Base-by-base conservation (phyloP, 2,329 filamentous ascomycete genomes). In the Aphanocladium album region DNA sequence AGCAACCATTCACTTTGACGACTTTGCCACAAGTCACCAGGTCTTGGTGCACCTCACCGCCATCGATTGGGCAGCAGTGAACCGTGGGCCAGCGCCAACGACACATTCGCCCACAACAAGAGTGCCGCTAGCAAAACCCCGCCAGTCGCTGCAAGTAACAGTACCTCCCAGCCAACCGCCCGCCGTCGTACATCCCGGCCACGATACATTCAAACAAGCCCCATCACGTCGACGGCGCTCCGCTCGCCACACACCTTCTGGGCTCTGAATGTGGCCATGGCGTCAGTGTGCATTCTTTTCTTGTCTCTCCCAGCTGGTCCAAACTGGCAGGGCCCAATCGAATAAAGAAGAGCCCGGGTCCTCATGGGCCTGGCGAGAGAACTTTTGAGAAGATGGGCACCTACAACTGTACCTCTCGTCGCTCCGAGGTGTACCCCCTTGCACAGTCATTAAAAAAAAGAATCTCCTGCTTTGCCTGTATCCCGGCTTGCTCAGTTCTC, bases 221-320 rank as follows among this genome's bases (percentile, higher is more conserved):
- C 33, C 50, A 33, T 47, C 39, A 54, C 21, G 57, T 54, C 50
- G 43, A 54, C 33, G 49, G 57, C 49, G 49, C 41, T 46, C 39
- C 25, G 39, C 25, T 53, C 25, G 41, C 57, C 57, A 47, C 41
- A 41, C 57, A n/a, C 27, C 16, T 54, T 39, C 50, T 33, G 7
- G 19, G 25, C 23, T 43, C 57, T 19, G 41, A 19, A 23, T 46
- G 27, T 65, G 56, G 62, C 50, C 55, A 70, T 70, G 69, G 66
- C 68, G 69, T 70, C 69, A 70, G 61, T 51, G 35, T 52, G 39
- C 62, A 57, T 60, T 30, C 62, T 45, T 33, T 50, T 30, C 27
- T 4, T 49, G 14, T 49, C 8, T n/a, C 53, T 60, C 37, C 55
- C 51, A 37, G 59, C 47, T 30, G 30, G 30, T 9, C 33, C 62